Percentiles rank a stretch among this genome's conserved stretches.
These are phyloP conservation scores for Amaranthus hypochondriacus DNA, from an alignment of 148 eudicot species.

Conservation along the genomic window DNA sequence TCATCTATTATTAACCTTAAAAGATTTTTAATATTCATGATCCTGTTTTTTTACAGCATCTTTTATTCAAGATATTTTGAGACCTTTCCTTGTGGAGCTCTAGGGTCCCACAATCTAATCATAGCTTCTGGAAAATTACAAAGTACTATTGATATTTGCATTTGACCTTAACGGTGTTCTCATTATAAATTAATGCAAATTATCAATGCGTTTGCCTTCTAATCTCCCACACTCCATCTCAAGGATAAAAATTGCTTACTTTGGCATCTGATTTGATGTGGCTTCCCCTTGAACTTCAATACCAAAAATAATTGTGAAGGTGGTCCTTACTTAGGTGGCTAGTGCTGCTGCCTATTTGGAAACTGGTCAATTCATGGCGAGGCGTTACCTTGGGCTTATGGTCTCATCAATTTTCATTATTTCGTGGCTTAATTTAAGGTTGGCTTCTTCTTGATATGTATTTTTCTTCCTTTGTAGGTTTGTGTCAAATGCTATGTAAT, in stretches of 20 bases:
- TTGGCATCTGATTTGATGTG: not conserved
- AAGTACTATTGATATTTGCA: not conserved
- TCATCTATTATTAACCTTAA: not conserved
- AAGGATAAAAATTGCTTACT: not conserved
- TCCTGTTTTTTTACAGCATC: not conserved
- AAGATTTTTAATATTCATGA: not conserved
- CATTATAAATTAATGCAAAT: not conserved
- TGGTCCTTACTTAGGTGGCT: slow-evolving; percentile 48
- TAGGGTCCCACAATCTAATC: not conserved
- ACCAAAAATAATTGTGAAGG: slow-evolving; percentile 6
- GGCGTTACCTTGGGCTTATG: slow-evolving; percentile 56
- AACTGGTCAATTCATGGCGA: slow-evolving; percentile 49
- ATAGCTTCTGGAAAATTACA: not conserved
- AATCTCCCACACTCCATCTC: not conserved
- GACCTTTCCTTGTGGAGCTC: not conserved
- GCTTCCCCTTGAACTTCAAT: not conserved
- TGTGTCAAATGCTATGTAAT: not conserved
- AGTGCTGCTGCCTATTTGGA: slow-evolving; percentile 81
- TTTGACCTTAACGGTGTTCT: not conserved
- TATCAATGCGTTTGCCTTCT: not conserved
- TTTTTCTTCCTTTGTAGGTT: not conserved
- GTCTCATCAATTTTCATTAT: slow-evolving; percentile 67
- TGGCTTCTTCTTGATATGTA: slow-evolving; percentile 10
- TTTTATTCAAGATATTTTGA: not conserved
- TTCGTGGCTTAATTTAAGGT: slow-evolving; percentile 95